Evolutionary conservation across 1,284 basidiomycete species (phyloP).

Genomic region (Ceratobasidium sp.): DNA sequence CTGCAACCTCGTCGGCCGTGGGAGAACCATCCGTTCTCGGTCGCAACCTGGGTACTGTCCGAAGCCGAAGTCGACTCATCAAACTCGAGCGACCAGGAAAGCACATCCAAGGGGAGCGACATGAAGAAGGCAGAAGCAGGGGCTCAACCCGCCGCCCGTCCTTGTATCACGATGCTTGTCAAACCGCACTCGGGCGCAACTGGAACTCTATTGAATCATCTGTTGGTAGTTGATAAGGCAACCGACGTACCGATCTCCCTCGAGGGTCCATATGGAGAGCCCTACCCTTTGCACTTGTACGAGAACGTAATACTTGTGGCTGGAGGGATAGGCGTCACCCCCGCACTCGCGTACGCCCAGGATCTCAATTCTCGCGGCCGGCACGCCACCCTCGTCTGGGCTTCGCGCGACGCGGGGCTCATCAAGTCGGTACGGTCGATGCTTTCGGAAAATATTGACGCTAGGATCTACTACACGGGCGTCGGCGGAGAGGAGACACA

Average conservation of each 20-base stretch:
- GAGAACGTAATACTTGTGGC: constrained; percentile 32
- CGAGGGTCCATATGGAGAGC: constrained; percentile 42
- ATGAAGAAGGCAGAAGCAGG: neutral
- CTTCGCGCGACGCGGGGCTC: constrained; percentile 26
- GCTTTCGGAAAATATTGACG: constrained; percentile 10
- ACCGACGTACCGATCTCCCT: constrained; percentile 15
- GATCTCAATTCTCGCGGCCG: neutral
- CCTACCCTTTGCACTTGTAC: constrained; percentile 29
- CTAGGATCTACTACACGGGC: constrained; percentile 32
- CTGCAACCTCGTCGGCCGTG: constrained; percentile 32
- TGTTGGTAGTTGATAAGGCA: neutral
- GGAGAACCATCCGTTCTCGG: constrained; percentile 43
- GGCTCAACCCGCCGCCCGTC: neutral
- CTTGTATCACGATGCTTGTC: constrained; percentile 27
- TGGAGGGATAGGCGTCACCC: constrained; percentile 35
- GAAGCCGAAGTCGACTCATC: neutral
- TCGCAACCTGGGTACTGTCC: constrained; percentile 22
- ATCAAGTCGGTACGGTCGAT: neutral
- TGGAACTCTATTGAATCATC: neutral
- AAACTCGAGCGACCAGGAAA: neutral
- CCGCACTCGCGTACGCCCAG: constrained; percentile 18
- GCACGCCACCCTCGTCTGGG: constrained; percentile 31
- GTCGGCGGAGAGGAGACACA: neutral
- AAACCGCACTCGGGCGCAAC: constrained; percentile 18
- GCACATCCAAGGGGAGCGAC: constrained; percentile 5